Percentiles rank a stretch among this genome's conserved stretches.
phyloP scores from a whole-genome alignment of 441 rosid genomes.

The Iberis amara region DNA sequence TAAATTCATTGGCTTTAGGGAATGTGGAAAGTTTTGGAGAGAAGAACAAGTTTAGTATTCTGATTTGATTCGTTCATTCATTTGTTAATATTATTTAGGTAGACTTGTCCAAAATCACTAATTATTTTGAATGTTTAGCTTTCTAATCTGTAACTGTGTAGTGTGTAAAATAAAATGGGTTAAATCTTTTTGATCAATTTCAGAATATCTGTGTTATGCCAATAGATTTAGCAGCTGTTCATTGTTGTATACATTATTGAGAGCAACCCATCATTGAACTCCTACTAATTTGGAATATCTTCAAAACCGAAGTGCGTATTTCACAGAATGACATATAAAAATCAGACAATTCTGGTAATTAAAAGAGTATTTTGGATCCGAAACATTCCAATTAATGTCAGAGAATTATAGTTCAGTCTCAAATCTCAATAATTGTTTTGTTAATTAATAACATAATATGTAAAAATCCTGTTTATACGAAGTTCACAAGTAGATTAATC shows the following conservation, averaged over 20 bases:
- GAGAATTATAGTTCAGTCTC: too few relatives aligned
- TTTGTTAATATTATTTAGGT: neutral
- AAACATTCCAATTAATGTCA: too few relatives aligned
- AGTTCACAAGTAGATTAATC: too few relatives aligned
- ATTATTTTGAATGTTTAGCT: conserved; percentile 8
- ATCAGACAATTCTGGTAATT: too few relatives aligned
- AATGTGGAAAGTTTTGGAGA: neutral
- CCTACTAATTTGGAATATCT: neutral
- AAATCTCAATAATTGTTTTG: too few relatives aligned
- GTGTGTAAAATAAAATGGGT: neutral
- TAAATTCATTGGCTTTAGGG: too few relatives aligned
- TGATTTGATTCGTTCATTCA: conserved; percentile 25
- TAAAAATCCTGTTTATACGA: too few relatives aligned
- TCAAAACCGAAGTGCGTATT: neutral
- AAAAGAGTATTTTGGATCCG: too few relatives aligned
- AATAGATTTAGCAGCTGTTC: neutral
- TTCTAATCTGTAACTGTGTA: conserved; percentile 8
- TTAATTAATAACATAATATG: too few relatives aligned
- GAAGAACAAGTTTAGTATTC: conserved; percentile 4
- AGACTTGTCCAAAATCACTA: conserved; percentile 3
- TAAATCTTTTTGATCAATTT: neutral
- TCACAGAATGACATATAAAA: too few relatives aligned
- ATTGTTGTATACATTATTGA: neutral
- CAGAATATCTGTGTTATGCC: too few relatives aligned
- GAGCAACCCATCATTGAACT: neutral